A percentile compares a stretch with the other conserved stretches of the same genome.
phyloP scores from a whole-genome alignment of 139 green algal species.

The Dunaliella primolecta region DNA sequence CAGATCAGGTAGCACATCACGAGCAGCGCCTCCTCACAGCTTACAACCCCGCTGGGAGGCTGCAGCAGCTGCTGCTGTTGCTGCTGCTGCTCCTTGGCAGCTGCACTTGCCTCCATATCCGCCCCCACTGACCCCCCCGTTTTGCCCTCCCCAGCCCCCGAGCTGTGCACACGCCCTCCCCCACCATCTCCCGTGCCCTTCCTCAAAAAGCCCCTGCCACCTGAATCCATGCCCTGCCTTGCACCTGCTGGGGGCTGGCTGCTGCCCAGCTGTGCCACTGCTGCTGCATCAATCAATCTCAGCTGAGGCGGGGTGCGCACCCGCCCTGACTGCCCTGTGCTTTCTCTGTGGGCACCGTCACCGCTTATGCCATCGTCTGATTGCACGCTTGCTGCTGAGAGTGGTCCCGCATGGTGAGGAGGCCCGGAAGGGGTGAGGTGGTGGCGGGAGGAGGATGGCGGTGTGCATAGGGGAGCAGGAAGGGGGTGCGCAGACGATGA shows the following conservation, averaged over 20 bases:
- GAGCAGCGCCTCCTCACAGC: neutral
- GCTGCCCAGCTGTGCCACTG: neutral
- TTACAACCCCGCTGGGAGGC: neutral
- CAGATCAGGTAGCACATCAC: conserved; percentile 5
- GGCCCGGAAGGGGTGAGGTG: neutral
- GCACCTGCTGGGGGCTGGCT: neutral
- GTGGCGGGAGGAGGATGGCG: neutral
- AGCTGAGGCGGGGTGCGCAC: neutral
- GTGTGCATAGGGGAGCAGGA: neutral
- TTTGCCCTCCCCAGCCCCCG: neutral
- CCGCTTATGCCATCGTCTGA: too few species aligned
- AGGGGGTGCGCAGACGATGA: neutral
- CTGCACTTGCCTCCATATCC: neutral
- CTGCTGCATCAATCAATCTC: neutral
- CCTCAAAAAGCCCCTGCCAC: neutral
- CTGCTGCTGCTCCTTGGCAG: neutral
- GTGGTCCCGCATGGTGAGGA: neutral
- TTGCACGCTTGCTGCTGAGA: too few species aligned
- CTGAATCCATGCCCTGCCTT: neutral
- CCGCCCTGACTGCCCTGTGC: neutral
- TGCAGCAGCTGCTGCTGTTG: neutral
- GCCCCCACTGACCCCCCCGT: neutral
- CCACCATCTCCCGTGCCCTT: neutral
- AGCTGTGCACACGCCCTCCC: neutral
- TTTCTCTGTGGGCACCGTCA: too few species aligned